These are phyloP conservation scores for Colletotrichum tanaceti DNA, from an alignment of 2,329 filamentous ascomycete species.

Conservation along the genomic window DNA sequence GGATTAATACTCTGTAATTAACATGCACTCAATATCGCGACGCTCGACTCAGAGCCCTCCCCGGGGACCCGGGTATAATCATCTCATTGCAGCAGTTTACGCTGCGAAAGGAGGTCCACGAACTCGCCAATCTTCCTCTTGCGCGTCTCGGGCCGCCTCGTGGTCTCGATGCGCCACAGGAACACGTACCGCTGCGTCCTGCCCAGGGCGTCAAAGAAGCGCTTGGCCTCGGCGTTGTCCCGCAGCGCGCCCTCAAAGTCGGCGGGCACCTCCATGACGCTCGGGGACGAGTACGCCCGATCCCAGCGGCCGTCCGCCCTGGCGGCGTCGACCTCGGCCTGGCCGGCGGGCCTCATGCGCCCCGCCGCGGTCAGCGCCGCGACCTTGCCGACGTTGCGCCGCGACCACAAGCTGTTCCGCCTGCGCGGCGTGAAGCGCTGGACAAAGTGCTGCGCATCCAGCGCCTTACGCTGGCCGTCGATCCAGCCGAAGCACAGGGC, in stretches of 20 bases:
- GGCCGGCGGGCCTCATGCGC: conserved; percentile 61
- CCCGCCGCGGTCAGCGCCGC: conserved; percentile 56
- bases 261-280: conserved; percentile 58
- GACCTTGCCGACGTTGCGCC: conserved; percentile 67
- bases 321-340: conserved; percentile 64
- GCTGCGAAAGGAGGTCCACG: conserved; percentile 53
- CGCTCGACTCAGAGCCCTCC: background rate
- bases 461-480: conserved; percentile 62
- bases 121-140: conserved; percentile 54
- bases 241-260: conserved; percentile 61
- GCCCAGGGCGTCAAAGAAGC: conserved; percentile 57
- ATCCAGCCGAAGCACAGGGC: conserved; percentile 74
- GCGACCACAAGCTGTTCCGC: conserved; percentile 67
- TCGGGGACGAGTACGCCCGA: conserved; percentile 64
- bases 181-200: conserved; percentile 60
- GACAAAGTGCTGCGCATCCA: conserved; percentile 61
- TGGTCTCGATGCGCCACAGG: conserved; percentile 58
- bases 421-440: conserved; percentile 70
- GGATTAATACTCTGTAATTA: too few relatives aligned
- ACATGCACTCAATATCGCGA: background rate
- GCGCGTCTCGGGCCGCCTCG: conserved; percentile 52
- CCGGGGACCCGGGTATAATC: background rate
- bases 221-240: conserved; percentile 49
- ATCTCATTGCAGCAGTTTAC: conserved; percentile 41
- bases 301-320: conserved; percentile 69